Conservation (phyloP, 2,329 filamentous ascomycete species). For the Stagonosporopsis rhizophila region DNA sequence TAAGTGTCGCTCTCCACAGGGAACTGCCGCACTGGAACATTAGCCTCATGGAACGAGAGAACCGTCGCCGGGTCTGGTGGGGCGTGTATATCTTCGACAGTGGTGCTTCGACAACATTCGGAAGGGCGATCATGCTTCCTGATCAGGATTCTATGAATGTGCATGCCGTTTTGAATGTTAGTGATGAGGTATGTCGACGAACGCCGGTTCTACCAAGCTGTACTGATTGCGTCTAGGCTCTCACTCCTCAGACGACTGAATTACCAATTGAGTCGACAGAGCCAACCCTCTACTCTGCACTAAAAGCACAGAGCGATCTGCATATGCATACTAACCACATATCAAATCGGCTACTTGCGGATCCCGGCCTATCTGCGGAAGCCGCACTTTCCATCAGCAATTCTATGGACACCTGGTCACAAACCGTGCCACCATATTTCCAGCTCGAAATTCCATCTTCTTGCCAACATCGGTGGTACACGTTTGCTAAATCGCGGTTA, state of each 20-base stretch:
- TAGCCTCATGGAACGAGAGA: constrained; percentile 34
- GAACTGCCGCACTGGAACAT: constrained; percentile 39
- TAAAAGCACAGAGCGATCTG: constrained; percentile 32
- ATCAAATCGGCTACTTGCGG: constrained; percentile 32
- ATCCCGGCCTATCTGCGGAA: constrained; percentile 35
- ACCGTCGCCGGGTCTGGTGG: constrained; percentile 35
- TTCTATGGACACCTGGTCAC: constrained; percentile 29
- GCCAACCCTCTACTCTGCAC: constrained; percentile 31
- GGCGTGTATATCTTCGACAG: constrained; percentile 38
- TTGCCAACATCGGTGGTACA: constrained; percentile 25
- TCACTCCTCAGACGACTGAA: constrained; percentile 29
- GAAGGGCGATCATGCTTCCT: constrained; percentile 34
- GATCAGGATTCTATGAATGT: constrained; percentile 37
- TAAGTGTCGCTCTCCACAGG: constrained; percentile 35
- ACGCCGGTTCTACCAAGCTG: too few relatives aligned
- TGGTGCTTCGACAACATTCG: constrained; percentile 36
- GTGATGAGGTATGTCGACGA: constrained; percentile 24
- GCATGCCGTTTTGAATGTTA: constrained; percentile 31
- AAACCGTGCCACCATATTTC: constrained; percentile 28
- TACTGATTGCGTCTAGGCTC: constrained; percentile 19
- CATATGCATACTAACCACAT: constrained; percentile 36
- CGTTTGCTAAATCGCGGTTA: constrained; percentile 31
- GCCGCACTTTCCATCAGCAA: constrained; percentile 30
- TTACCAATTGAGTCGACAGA: constrained; percentile 26
- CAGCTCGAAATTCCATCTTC: constrained; percentile 18